Evolutionary conservation across 2,329 filamentous ascomycete genomes (phyloP), one percentile per base, ranked within the genome.

Genomic region (Xylariaceae sp.): DNA sequence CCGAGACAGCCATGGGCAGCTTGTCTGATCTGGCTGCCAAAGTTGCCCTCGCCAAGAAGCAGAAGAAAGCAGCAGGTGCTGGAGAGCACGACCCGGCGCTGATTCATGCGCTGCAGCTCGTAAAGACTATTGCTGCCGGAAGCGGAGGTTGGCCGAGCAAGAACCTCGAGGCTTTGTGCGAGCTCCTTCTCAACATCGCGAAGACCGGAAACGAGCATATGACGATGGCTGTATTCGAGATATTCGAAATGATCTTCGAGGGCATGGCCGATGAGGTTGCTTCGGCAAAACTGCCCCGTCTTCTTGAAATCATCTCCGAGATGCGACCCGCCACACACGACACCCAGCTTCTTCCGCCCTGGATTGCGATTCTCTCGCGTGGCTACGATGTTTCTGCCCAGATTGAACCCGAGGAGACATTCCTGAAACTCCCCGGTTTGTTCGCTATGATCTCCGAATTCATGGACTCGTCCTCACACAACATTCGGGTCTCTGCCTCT

Each of bases 161-260:
- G 78, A 96, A 96, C 76, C 96, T 97, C 57, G 94, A 99, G 75
- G 81, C 88, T 2, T 78, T 99, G 39, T 97, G 92, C 74, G 92
- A 97, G 74, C 78, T 96, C 56, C 78, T 99, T 59, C 84, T 99
- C 66, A 86, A 87, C 66, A 96, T 97, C 62, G 93, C 93, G 35
- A 88, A 88, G 70, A 92, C 89, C 7, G 94, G 86, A 73, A 97
- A 95, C 73, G 92, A 97, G 72, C 96, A 93, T 73, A 87, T 99
- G 79, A 96, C 92, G 37, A 95, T 97, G 88, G 88, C 90, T 9
- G 89, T 92, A 0, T 97, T 99, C 68, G 93, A 97, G 66, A 93
- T 97, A 3, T 99, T 99, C 69, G 94, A 99, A 74, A 88, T 96
- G 73, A 96, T 97, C 50, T 97, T 99, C 66, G 88, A 89, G 68